Conservation (phyloP, 495 filamentous ascomycete species). For the Durotheca rogersii region DNA sequence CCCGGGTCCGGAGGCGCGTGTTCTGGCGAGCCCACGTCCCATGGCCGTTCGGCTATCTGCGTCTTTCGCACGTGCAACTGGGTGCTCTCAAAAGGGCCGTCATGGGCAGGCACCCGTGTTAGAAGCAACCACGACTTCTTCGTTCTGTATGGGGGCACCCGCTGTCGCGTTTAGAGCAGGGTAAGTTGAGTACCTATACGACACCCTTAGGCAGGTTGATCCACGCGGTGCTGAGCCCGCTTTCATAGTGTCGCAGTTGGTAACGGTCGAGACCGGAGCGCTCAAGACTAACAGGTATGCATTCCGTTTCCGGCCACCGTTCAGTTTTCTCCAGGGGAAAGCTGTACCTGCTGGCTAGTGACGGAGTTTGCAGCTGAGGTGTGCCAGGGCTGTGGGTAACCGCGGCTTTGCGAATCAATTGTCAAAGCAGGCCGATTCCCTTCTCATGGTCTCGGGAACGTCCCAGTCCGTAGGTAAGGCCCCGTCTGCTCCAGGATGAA, state of each 20-base stretch:
- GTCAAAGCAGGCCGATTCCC: slow-evolving; percentile 9
- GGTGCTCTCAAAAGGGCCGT: slow-evolving; percentile 16
- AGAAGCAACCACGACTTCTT: slow-evolving; percentile 9
- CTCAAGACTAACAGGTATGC: slow-evolving; percentile 6
- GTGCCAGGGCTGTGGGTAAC: slow-evolving; percentile 28
- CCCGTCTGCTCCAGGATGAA: slow-evolving; percentile 28
- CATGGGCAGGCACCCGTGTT: slow-evolving; percentile 7
- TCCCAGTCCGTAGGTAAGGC: slow-evolving; percentile 25
- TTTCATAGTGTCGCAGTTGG: no score
- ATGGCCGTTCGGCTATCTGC: slow-evolving; percentile 23
- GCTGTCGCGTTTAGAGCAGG: no score
- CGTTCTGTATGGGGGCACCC: no score
- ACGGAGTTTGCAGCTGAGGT: slow-evolving; percentile 28
- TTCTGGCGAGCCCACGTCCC: slow-evolving; percentile 10
- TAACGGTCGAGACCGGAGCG: background rate
- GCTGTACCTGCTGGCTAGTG: slow-evolving; percentile 18
- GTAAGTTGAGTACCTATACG: no score
- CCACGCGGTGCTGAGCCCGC: background rate
- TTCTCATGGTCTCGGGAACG: slow-evolving; percentile 27
- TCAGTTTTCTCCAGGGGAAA: slow-evolving; percentile 4
- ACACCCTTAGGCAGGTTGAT: no score
- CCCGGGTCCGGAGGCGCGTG: slow-evolving; percentile 31
- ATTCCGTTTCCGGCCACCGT: background rate
- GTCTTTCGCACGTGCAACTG: slow-evolving; percentile 19
- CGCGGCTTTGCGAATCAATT: slow-evolving; percentile 20